Evolutionary conservation across 177 flowering plant genomes (phyloP).

Genomic region (Vitis hybrid): DNA sequence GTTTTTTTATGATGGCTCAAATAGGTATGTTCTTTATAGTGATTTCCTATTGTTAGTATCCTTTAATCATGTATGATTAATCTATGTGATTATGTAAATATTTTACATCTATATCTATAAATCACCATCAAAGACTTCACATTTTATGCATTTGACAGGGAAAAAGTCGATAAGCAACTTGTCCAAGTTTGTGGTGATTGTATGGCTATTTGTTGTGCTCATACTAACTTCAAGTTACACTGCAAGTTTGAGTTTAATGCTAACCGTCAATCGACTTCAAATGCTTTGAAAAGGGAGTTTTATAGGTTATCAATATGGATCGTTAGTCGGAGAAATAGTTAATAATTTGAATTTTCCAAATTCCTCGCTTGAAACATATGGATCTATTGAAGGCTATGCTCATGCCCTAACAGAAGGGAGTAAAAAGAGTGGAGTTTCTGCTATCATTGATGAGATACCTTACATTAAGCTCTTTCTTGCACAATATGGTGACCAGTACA

Average conservation of each 20-base stretch:
- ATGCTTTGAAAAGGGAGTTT: conserved; percentile 3
- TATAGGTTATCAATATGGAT: conserved; percentile 17
- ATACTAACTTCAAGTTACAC: conserved; percentile 23
- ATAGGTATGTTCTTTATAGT: no score
- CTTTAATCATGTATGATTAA: no score
- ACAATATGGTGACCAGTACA: background rate
- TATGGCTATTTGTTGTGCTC: conserved; percentile 24
- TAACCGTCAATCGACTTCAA: conserved; percentile 24
- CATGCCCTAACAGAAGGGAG: conserved; percentile 10
- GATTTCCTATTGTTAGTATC: no score
- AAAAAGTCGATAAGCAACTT: conserved; percentile 13
- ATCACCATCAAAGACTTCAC: background rate
- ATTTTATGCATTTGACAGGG: background rate
- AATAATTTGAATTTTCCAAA: background rate
- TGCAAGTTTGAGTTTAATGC: conserved; percentile 22
- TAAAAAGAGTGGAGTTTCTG: conserved; percentile 14
- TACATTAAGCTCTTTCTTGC: conserved; percentile 9
- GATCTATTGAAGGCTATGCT: background rate
- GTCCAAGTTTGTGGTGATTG: conserved; percentile 19
- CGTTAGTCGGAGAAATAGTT: background rate
- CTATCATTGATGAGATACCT: conserved; percentile 22
- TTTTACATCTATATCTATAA: background rate
- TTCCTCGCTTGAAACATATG: background rate
- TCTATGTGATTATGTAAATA: no score
- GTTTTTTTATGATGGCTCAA: no score